Base-by-base conservation (phyloP, 2,329 filamentous ascomycete genomes). In the Curvularia verruculosa region DNA sequence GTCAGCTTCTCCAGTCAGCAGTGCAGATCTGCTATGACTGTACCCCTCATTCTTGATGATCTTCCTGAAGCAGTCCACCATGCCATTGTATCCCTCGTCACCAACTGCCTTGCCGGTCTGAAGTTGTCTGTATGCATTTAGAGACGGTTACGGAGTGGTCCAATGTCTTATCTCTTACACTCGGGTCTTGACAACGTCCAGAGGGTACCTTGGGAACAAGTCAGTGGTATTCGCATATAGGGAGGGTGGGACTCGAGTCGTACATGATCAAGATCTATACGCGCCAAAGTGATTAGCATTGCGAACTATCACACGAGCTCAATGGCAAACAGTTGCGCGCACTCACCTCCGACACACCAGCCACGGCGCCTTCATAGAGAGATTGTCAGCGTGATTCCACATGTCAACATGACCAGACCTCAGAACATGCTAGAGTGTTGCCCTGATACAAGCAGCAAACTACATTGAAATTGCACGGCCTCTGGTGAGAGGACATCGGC, bases 151-250 rank as follows among this genome's bases (percentile, higher is more conserved):
- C 41, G 51, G 29, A 24, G 31, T 12, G 53, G 40, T 28, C n/a
- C 49, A 43, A 52, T 41, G 49, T 47, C 53, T 50, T 43, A 31
- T 59, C 39, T 60, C 88, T 85, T 86, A 95, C 90, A 96, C 90
- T 89, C 94, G 85, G 65, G 95, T 98, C 86, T 98, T 98, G 79
- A 98, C 92, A 57, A 99, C 95, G 78, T 99, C 95, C 78, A 99
- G 84, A 68, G 95, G 95, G 83, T 99, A 99, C 95, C 93, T 97
- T 76, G 67, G n/a, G 23, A 46, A 29, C 53, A 48, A 34, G 23
- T 48, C 21, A 56, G 23, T 44, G 60, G 24, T 26, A 19, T 7
- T 18, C 45, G 8, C 23, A 28, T 12, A n/a, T 59, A 57, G 23
- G 15, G 5, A 19, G 9, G 23, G 9, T 10, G 23, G 6, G 5